Conservation (phyloP, 768 basidiomycete genomes). For the Jaapia argillacea region DNA sequence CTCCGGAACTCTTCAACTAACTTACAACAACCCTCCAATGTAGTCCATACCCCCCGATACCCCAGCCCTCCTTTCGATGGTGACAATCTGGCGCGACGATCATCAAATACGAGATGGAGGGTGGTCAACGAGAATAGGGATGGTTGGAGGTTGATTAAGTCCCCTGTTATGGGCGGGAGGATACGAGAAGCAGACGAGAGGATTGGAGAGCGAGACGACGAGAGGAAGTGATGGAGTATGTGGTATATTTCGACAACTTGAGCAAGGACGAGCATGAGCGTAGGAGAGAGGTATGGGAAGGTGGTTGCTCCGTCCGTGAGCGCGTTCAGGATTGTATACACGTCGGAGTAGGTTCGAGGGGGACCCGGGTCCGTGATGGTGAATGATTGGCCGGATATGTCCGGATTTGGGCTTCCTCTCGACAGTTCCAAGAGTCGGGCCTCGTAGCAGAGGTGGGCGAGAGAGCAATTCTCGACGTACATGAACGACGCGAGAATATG, state of each 20-base stretch:
- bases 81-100: constrained; percentile 24
- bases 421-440: constrained; percentile 49
- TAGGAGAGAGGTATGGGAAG: constrained; percentile 50
- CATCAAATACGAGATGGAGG: constrained; percentile 29
- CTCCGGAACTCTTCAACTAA: constrained; percentile 20
- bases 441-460: constrained; percentile 68
- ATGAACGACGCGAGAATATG: constrained; percentile 51
- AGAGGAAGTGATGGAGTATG: constrained; percentile 31
- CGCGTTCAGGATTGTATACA: constrained; percentile 42
- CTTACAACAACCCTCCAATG: constrained; percentile 24
- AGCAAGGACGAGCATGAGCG: constrained; percentile 54
- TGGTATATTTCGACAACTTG: constrained; percentile 49
- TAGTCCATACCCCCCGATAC: constrained; percentile 18
- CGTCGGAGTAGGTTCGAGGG: constrained; percentile 53
- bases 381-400: constrained; percentile 70
- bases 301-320: constrained; percentile 46
- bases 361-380: constrained; percentile 56
- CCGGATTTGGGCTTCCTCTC: constrained; percentile 34
- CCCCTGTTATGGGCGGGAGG: constrained; percentile 17
- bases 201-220: constrained; percentile 18
- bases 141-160: constrained; percentile 28
- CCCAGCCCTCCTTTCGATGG: constrained; percentile 28
- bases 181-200: constrained; percentile 20
- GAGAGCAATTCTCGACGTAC: constrained; percentile 71
- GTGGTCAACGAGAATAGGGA: constrained; percentile 23